phyloP scores from a whole-genome alignment of 352 stramenopile genomes.

The Paralagenidium karlingii region DNA sequence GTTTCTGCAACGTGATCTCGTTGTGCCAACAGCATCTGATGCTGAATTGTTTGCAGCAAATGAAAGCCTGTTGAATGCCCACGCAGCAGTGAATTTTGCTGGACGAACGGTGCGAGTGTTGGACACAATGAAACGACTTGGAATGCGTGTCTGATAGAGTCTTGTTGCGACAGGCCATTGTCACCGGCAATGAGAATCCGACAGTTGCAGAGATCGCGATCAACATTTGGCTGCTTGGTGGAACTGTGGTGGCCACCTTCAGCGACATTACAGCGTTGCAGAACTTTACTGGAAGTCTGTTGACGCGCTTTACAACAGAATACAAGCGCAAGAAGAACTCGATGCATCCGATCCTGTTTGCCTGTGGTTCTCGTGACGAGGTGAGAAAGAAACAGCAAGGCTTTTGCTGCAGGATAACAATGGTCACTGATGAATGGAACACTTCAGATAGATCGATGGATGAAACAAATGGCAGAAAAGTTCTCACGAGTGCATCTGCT shows the following conservation, averaged over 20 bases:
- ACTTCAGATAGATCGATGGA: slow-evolving; percentile 24
- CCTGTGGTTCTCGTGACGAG: slow-evolving; percentile 18
- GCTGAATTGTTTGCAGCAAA: neutral
- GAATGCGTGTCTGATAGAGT: neutral
- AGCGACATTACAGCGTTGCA: slow-evolving; percentile 32
- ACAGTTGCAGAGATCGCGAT: slow-evolving; percentile 29
- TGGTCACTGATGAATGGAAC: neutral
- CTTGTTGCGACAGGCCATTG: slow-evolving; percentile 24
- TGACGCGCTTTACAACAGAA: slow-evolving; percentile 29
- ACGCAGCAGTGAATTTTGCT: neutral
- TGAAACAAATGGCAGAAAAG: slow-evolving; percentile 44
- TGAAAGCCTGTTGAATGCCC: neutral
- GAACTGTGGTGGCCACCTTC: slow-evolving; percentile 54
- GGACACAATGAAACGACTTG: neutral
- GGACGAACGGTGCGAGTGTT: slow-evolving; percentile 18
- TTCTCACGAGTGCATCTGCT: slow-evolving; percentile 53
- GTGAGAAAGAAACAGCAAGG: no score
- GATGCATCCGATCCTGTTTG: slow-evolving; percentile 38
- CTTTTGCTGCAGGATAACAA: neutral
- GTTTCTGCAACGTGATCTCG: no score
- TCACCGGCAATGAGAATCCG: slow-evolving; percentile 42
- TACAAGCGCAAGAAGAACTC: slow-evolving; percentile 17
- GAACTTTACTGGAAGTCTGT: slow-evolving; percentile 36
- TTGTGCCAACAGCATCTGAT: slow-evolving; percentile 18
- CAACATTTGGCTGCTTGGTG: slow-evolving; percentile 50